Percentiles rank a stretch among this genome's conserved stretches.
phyloP scores from a whole-genome alignment of 306 rosid genomes.

The Quercus alba region DNA sequence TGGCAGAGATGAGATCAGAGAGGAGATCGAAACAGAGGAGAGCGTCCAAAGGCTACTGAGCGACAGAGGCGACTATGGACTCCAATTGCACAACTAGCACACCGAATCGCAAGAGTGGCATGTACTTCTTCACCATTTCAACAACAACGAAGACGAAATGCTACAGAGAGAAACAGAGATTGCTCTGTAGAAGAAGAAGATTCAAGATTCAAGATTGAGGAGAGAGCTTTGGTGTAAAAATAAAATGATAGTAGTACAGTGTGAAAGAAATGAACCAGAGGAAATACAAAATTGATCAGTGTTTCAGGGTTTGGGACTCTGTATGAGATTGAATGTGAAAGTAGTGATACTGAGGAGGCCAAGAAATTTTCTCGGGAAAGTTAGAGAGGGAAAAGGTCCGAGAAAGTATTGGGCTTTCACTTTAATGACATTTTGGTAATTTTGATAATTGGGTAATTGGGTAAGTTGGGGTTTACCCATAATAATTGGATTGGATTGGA shows the following conservation, averaged over 20 bases:
- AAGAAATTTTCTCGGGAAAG: no score
- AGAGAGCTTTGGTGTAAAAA: neutral
- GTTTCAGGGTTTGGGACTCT: no score
- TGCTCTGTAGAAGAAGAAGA: neutral
- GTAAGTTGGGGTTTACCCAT: no score
- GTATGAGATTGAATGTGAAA: no score
- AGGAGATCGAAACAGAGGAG: conserved; percentile 98
- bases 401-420: no score
- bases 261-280: neutral
- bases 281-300: no score
- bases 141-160: neutral
- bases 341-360: no score
- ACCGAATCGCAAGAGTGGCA: conserved; percentile 88
- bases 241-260: neutral
- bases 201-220: no score
- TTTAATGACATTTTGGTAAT: no score
- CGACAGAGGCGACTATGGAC: conserved; percentile 87
- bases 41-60: conserved; percentile 80
- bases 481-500: no score
- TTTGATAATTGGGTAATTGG: no score
- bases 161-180: neutral
- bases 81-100: conserved; percentile 89
- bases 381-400: no score
- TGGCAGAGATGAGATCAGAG: conserved; percentile 95
- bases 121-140: conserved; percentile 53